Evolutionary conservation across 345 rosid species (phyloP).

Genomic region (Firmiana major): DNA sequence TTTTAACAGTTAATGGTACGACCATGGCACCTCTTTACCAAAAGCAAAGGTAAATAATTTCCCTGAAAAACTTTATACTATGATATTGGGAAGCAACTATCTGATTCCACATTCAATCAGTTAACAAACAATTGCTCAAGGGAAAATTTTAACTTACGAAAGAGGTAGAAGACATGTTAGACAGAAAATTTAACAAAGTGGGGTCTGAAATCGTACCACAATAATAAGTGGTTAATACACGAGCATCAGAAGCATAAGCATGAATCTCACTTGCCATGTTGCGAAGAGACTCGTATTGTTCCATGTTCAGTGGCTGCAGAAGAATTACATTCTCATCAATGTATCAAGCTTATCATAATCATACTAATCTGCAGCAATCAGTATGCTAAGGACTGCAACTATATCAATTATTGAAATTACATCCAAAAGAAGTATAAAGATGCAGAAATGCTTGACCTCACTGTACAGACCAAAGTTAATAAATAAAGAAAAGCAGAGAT

Average conservation of each 20-base stretch:
- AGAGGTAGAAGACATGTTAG: neutral
- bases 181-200: neutral
- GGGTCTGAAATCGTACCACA: constrained; percentile 50
- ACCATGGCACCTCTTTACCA: neutral
- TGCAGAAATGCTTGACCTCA: neutral
- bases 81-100: neutral
- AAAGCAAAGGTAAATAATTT: neutral
- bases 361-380: neutral
- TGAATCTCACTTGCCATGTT: constrained; percentile 83
- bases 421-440: neutral
- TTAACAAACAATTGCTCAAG: neutral
- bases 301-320: constrained; percentile 86
- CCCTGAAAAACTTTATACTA: neutral
- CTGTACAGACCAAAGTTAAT: neutral
- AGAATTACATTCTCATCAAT: constrained; percentile 18
- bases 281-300: constrained; percentile 75
- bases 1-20: neutral
- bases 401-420: neutral
- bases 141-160: neutral
- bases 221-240: constrained; percentile 88
- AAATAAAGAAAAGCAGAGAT: constrained; percentile 4
- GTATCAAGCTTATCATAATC: neutral
- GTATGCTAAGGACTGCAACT: constrained; percentile 1
- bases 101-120: neutral
- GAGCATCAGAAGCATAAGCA: constrained; percentile 92